These are phyloP conservation scores for Phytophthora sp. DNA, from an alignment of 352 stramenopile species.

Conservation along the genomic window DNA sequence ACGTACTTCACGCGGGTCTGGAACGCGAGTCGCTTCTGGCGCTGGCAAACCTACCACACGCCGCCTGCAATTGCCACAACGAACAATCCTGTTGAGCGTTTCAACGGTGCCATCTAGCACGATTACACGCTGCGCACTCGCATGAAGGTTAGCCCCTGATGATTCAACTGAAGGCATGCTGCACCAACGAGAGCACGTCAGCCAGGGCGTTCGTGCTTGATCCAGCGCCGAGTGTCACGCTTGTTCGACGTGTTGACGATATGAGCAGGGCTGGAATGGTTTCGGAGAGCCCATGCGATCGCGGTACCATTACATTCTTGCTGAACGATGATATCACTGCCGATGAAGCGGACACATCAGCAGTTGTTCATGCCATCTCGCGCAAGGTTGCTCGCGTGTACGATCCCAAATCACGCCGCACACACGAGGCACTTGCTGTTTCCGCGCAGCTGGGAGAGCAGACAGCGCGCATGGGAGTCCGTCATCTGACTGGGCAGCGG, in stretches of 20 bases:
- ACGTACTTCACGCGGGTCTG: conserved; percentile 5
- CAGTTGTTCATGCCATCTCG: not conserved
- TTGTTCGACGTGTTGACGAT: not conserved
- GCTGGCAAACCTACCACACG: conserved; percentile 24
- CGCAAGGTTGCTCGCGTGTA: conserved; percentile 3
- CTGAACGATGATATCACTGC: conserved; percentile 5
- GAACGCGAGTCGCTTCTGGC: conserved; percentile 7
- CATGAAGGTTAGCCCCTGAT: conserved; percentile 8
- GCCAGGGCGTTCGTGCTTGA: not conserved
- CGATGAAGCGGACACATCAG: not conserved
- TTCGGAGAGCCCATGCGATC: not conserved
- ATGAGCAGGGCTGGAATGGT: conserved; percentile 5
- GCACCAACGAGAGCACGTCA: not conserved
- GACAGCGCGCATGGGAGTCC: conserved; percentile 4
- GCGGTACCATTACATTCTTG: conserved; percentile 2
- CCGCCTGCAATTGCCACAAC: conserved; percentile 20
- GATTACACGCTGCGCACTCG: conserved; percentile 28
- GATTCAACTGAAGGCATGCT: conserved; percentile 3
- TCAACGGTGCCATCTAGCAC: conserved; percentile 32
- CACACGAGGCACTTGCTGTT: conserved; percentile 1
- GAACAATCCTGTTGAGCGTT: conserved; percentile 32
- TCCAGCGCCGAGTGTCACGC: not conserved
- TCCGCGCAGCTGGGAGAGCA: conserved; percentile 6
- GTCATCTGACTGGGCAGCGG: not conserved
- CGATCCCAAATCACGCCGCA: not conserved